Evolutionary conservation across 768 basidiomycete genomes (phyloP).

Genomic region (Lactarius deliciosus): DNA sequence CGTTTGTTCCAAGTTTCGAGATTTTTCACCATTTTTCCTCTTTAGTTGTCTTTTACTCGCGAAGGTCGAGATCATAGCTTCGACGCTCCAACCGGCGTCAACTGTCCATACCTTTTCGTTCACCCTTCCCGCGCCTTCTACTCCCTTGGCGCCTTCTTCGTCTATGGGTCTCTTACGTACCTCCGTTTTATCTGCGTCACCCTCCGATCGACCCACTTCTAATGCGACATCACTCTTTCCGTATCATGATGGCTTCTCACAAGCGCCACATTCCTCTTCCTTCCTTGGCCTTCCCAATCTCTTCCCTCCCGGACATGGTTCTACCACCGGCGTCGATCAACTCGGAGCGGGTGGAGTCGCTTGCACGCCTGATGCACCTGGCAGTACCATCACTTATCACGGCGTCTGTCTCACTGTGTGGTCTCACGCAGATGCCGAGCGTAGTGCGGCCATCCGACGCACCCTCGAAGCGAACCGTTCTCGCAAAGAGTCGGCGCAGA

Average conservation of each 20-base stretch:
- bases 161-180: slow-evolving; percentile 70
- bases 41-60: slow-evolving; percentile 82
- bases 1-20: neutral
- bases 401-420: slow-evolving; percentile 94
- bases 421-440: slow-evolving; percentile 91
- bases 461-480: slow-evolving; percentile 77
- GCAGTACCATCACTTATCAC: slow-evolving; percentile 70
- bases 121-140: slow-evolving; percentile 71
- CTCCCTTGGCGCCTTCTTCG: slow-evolving; percentile 72
- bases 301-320: slow-evolving; percentile 40
- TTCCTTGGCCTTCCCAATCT: slow-evolving; percentile 78
- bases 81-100: slow-evolving; percentile 90
- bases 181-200: slow-evolving; percentile 62
- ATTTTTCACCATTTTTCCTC: neutral
- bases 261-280: slow-evolving; percentile 71
- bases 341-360: slow-evolving; percentile 14
- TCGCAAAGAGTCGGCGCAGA: slow-evolving; percentile 79
- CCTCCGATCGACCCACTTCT: slow-evolving; percentile 48
- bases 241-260: slow-evolving; percentile 72
- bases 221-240: slow-evolving; percentile 72
- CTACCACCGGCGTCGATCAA: slow-evolving; percentile 28
- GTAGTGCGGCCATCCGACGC: slow-evolving; percentile 78
- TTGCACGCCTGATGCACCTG: slow-evolving; percentile 24
- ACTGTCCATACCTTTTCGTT: slow-evolving; percentile 94
- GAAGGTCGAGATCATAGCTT: slow-evolving; percentile 95